A percentile compares a stretch with the other conserved stretches of the same genome.
Evolutionary conservation across 2,329 filamentous ascomycete species (phyloP).

Genomic region (Podosphaera aphanis): DNA sequence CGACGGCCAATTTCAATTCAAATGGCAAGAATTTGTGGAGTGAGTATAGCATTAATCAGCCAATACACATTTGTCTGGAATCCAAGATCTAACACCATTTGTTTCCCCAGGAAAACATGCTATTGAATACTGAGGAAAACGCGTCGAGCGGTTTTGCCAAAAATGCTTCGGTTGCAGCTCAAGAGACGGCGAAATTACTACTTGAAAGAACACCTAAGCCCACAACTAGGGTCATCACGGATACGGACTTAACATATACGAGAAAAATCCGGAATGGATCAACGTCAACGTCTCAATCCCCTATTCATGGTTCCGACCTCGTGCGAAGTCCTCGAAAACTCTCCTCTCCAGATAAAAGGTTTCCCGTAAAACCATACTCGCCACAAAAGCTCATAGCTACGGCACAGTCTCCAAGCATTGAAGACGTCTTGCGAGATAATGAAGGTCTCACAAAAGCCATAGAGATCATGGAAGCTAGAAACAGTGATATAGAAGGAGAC

Average conservation of each 20-base stretch:
- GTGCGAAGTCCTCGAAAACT: slow-evolving; percentile 23
- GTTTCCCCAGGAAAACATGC: neutral
- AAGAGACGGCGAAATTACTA: neutral
- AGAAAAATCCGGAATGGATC: slow-evolving; percentile 15
- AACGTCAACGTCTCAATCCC: slow-evolving; percentile 9
- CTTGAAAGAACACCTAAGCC: neutral
- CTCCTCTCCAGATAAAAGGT: slow-evolving; percentile 30
- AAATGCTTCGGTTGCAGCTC: neutral
- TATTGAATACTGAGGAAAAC: neutral
- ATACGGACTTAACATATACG: slow-evolving; percentile 10
- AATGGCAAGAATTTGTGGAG: neutral
- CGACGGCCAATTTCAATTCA: neutral
- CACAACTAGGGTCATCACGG: neutral
- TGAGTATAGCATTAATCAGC: neutral
- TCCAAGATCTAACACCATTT: neutral
- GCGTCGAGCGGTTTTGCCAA: neutral
- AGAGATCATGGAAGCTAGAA: slow-evolving; percentile 34
- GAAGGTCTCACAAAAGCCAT: slow-evolving; percentile 34
- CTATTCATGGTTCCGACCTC: slow-evolving; percentile 6
- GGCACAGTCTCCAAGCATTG: slow-evolving; percentile 17
- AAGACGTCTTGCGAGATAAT: slow-evolving; percentile 30
- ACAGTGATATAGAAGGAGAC: slow-evolving; percentile 13
- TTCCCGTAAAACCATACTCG: slow-evolving; percentile 30
- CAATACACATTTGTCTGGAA: no score
- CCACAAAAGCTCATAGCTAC: slow-evolving; percentile 15